phyloP scores from a whole-genome alignment of 2,329 filamentous ascomycete species.

The Ascochyta lentis region DNA sequence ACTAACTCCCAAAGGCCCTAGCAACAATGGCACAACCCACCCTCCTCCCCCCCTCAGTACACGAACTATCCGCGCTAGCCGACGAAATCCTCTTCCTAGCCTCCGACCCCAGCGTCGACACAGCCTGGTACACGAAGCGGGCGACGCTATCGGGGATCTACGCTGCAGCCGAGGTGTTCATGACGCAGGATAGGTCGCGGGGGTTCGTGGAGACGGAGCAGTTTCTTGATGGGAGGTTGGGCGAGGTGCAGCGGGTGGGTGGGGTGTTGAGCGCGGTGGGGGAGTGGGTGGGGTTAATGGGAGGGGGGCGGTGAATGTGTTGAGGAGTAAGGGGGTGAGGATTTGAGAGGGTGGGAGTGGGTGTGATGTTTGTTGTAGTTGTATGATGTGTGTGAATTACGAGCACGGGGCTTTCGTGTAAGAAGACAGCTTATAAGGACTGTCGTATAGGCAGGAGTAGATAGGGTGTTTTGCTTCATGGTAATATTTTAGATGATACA shows the following conservation, averaged over 20 bases:
- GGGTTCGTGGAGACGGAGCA: conserved; percentile 78
- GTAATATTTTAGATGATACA: too few species aligned
- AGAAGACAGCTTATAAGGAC: too few species aligned
- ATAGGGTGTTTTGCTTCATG: too few species aligned
- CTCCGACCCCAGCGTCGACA: conserved; percentile 81
- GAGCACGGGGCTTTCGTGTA: too few species aligned
- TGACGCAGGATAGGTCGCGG: conserved; percentile 83
- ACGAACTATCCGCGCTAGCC: conserved; percentile 80
- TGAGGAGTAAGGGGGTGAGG: conserved; percentile 74
- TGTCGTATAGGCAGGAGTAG: too few species aligned
- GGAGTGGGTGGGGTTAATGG: conserved; percentile 84
- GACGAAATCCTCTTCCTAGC: conserved; percentile 93
- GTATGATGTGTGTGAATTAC: too few species aligned
- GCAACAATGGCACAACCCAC: conserved; percentile 87
- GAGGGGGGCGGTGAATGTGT: conserved; percentile 76
- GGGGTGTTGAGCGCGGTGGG: conserved; percentile 68
- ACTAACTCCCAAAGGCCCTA: conserved; percentile 69
- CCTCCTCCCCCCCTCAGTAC: conserved; percentile 76
- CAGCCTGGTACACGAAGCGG: conserved; percentile 84
- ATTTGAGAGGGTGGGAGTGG: neutral
- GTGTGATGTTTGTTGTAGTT: neutral
- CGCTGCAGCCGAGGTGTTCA: conserved; percentile 81
- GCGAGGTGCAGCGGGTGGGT: conserved; percentile 70
- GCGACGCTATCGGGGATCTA: conserved; percentile 70
- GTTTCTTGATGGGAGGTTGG: conserved; percentile 78